Evolutionary conservation across 2,329 filamentous ascomycete genomes (phyloP).

Genomic region (Colletotrichum coccodes): DNA sequence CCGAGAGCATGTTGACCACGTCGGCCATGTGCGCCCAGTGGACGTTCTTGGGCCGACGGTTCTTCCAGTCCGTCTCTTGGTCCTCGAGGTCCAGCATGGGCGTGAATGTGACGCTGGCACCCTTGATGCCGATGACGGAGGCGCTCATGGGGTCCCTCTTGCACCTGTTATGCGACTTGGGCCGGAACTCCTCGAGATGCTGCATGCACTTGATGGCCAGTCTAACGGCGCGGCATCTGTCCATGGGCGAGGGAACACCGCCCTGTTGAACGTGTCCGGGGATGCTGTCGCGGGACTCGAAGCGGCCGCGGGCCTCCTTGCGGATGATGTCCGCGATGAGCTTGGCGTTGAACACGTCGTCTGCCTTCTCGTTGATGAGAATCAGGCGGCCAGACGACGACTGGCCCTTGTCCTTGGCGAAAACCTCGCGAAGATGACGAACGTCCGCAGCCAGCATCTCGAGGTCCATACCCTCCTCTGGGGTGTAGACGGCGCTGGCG

Average conservation of each 20-base stretch:
- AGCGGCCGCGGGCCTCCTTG: constrained; percentile 89
- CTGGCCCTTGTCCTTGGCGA: constrained; percentile 86
- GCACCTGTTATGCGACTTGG: constrained; percentile 73
- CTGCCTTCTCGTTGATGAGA: constrained; percentile 95
- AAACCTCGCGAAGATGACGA: constrained; percentile 85
- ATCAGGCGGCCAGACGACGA: constrained; percentile 93
- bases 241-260: constrained; percentile 93
- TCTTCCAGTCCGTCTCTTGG: constrained; percentile 91
- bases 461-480: constrained; percentile 93
- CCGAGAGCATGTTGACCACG: constrained; percentile 86
- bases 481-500: constrained; percentile 93
- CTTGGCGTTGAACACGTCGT: constrained; percentile 89
- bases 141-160: constrained; percentile 78
- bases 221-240: constrained; percentile 89
- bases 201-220: constrained; percentile 95
- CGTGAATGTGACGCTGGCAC: constrained; percentile 88
- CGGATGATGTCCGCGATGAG: constrained; percentile 96
- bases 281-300: constrained; percentile 91
- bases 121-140: constrained; percentile 91
- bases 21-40: constrained; percentile 87
- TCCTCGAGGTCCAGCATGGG: constrained; percentile 84
- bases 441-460: constrained; percentile 95
- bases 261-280: constrained; percentile 96
- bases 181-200: constrained; percentile 83
- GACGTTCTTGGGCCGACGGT: constrained; percentile 83